These are phyloP conservation scores for Boechera divaricarpa DNA, from an alignment of 345 rosid genomes.

Conservation along the genomic window DNA sequence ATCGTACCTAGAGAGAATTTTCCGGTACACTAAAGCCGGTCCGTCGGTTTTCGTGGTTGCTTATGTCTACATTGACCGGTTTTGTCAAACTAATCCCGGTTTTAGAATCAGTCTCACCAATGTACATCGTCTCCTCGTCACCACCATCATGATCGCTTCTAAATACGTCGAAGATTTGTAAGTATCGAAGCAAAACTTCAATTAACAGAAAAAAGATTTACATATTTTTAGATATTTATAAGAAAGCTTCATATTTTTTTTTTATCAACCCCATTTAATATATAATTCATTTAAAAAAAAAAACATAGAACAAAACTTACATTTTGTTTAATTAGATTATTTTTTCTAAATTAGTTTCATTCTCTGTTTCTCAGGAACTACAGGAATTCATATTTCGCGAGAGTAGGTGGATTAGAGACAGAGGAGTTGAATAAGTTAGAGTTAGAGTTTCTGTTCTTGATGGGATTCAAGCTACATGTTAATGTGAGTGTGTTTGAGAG, in stretches of 20 bases:
- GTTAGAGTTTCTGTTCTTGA: constrained; percentile 76
- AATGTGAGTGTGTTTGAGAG: constrained; percentile 90
- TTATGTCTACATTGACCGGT: constrained; percentile 85
- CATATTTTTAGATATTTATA: too few relatives aligned
- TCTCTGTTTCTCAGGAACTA: constrained; percentile 57
- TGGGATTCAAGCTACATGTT: constrained; percentile 86
- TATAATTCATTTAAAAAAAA: not conserved
- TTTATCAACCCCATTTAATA: too few relatives aligned
- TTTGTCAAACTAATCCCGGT: constrained; percentile 76
- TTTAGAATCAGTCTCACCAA: constrained; percentile 69
- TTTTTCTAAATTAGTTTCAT: not conserved
- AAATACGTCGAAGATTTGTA: constrained; percentile 91
- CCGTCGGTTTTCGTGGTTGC: constrained; percentile 90
- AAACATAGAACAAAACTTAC: not conserved
- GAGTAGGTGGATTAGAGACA: constrained; percentile 83
- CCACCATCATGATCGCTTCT: constrained; percentile 88
- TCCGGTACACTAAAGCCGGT: constrained; percentile 77
- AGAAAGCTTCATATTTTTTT: not conserved
- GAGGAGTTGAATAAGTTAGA: constrained; percentile 72
- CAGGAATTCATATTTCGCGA: constrained; percentile 78
- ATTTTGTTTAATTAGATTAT: not conserved
- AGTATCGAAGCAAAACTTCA: constrained; percentile 34
- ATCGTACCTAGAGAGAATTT: constrained; percentile 83
- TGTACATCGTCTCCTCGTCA: constrained; percentile 78
- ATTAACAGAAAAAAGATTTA: too few relatives aligned